Base-by-base conservation (phyloP, 2,329 filamentous ascomycete species). In the Pyrenophora graminea region DNA sequence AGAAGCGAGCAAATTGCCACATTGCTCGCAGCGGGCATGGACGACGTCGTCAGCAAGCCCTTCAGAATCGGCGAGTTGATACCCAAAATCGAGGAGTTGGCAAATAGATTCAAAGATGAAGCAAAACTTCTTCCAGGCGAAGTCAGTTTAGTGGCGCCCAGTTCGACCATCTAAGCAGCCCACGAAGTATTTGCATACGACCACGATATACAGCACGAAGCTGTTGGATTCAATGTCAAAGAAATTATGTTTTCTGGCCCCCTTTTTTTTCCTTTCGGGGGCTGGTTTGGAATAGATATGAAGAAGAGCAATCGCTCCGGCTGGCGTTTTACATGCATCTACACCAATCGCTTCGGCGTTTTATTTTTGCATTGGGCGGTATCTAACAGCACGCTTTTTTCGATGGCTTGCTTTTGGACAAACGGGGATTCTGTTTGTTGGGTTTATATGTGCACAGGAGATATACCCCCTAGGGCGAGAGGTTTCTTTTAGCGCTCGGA, bases 31-130 rank as follows among this genome's bases (percentile, higher is more conserved):
- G 73, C 67, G 1, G 74, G 74, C 21, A 75, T 75, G 73, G 78
- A 81, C 53, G 77, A 80, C 58, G 78, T 81, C 3, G 77, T 81
- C 3, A 73, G 69, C 23, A 80, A 81, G 55, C 79, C 79, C 0
- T 81, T 81, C 56, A 67, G 78, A n/a, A 80, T 80, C 27, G 71
- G 72, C 3, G 78, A 80, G 36, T 61, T 81, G 21, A 69, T 80
- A 15, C 78, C 78, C 1, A 80, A 80, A 64, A 80, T 81, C 42
- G 77, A 80, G 49, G 77, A 80, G 53, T 56, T 80, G 44, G 70
- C 75, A 42, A 57, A 46, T 7, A 63, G 55, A 23, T 66, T 44
- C 21, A 19, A 37, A n/a, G 25, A 31, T 30, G 45, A 49, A 19
- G 30, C 23, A 10, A 3, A 3, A 13, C 13, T 18, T 13, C 13